Evolutionary conservation across 805 yeast species (phyloP).

Genomic region (Schizosaccharomyces pombe): ASM294v3 CU329670.1:646501-647000

Average conservation of each 20-base stretch:
- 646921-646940: not conserved
- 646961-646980: conserved; percentile 33
- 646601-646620: conserved; percentile 37
- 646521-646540: no score
- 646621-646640: conserved; percentile 45
- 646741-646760: conserved; percentile 32
- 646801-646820: conserved; percentile 22
- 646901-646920: conserved; percentile 1
- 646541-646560: no score
- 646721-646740: conserved; percentile 53
- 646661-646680: conserved; percentile 36
- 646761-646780: conserved; percentile 23
- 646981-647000: conserved; percentile 56
- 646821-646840: conserved; percentile 72
- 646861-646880: conserved; percentile 39
- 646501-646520: no score
- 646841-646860: conserved; percentile 69
- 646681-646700: conserved; percentile 13
- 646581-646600: not conserved
- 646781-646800: conserved; percentile 8
- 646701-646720: conserved; percentile 27
- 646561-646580: no score
- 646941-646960: conserved; percentile 14
- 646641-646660: not conserved
- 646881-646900: conserved; percentile 13